phyloP scores from a whole-genome alignment of 176 grass and related monocot species.

The Musa troglodytarum region DNA sequence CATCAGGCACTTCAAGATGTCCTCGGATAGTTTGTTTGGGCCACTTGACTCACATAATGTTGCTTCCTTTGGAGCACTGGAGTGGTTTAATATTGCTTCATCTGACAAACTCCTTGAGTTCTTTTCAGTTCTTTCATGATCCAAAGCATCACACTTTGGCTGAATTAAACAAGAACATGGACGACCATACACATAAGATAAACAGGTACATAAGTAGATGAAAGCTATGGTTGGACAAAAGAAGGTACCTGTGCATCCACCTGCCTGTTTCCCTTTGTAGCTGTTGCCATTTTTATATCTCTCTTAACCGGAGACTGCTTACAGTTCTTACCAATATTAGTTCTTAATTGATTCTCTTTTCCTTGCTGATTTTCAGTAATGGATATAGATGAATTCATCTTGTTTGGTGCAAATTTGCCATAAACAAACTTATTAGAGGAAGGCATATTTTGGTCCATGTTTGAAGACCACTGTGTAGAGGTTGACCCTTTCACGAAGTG shows the following conservation, averaged over 20 bases:
- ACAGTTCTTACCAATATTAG: constrained; percentile 28
- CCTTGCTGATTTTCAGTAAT: constrained; percentile 29
- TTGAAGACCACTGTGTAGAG: constrained; percentile 4
- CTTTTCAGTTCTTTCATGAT: constrained; percentile 33
- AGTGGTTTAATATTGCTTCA: constrained; percentile 27
- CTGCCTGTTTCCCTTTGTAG: constrained; percentile 31
- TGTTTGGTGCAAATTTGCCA: constrained; percentile 34
- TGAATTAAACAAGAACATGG: constrained; percentile 9
- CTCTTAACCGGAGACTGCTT: constrained; percentile 44
- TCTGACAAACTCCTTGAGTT: constrained; percentile 18
- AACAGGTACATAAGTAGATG: constrained; percentile 1
- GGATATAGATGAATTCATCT: constrained; percentile 2
- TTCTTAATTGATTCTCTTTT: constrained; percentile 75
- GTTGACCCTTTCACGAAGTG: not conserved
- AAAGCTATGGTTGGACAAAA: not conserved
- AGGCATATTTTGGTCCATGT: constrained; percentile 23
- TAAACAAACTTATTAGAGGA: constrained; percentile 17
- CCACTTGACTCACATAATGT: constrained; percentile 27
- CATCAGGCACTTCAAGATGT: constrained; percentile 67
- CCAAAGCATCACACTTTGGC: constrained; percentile 23
- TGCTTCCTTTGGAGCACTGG: constrained; percentile 27
- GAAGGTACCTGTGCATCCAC: constrained; percentile 32
- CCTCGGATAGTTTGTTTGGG: constrained; percentile 80
- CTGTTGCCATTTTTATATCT: constrained; percentile 27
- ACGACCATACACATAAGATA: not conserved